Evolutionary conservation across 2,329 filamentous ascomycete genomes (phyloP).

Genomic region (Gyromitra esculenta): DNA sequence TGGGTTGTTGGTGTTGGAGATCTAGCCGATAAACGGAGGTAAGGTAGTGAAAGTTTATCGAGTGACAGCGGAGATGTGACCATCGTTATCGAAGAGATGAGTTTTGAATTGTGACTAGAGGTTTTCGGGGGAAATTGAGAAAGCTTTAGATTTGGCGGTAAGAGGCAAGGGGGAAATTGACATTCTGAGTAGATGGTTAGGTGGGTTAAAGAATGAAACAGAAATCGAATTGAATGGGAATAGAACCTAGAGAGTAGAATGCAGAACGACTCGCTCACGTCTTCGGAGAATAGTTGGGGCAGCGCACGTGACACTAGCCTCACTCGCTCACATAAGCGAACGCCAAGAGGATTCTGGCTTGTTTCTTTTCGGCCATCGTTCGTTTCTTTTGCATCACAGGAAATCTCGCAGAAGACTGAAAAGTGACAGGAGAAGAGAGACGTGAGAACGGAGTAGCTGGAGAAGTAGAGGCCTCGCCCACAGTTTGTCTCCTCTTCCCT

Average conservation of each 20-base stretch:
- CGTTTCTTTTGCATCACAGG: conserved; percentile 7
- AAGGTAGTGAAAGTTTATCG: neutral
- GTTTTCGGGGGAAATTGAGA: neutral
- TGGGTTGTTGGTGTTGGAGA: too few species aligned
- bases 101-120: neutral
- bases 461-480: neutral
- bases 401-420: neutral
- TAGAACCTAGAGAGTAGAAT: neutral
- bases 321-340: conserved; percentile 1
- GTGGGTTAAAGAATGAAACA: neutral
- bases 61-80: neutral
- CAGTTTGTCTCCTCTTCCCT: neutral
- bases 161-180: neutral
- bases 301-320: neutral
- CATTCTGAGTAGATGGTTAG: too few species aligned
- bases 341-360: neutral
- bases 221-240: neutral
- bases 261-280: neutral
- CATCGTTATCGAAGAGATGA: neutral
- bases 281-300: neutral
- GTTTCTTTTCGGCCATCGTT: conserved; percentile 9
- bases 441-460: neutral
- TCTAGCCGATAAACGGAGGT: neutral
- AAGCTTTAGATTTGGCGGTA: neutral
- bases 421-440: neutral